Evolutionary conservation across 495 filamentous ascomycete genomes (phyloP), one percentile per base, ranked within the genome.

Genomic region (Endocarpon pusillum): DNA sequence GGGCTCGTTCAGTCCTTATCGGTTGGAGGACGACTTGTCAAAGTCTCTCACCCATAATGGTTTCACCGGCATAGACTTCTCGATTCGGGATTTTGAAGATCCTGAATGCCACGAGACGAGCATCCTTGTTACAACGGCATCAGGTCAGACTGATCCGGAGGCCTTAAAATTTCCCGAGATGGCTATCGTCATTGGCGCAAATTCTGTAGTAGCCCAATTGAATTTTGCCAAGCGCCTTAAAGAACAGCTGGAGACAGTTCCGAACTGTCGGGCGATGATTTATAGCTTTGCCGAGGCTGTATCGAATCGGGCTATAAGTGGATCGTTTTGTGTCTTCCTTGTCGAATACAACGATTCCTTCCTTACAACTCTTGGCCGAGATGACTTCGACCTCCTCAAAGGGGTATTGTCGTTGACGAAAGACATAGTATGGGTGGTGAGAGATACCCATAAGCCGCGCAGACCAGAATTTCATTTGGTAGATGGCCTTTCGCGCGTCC

Each of bases 61-160:
- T 2, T 72, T 73, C 27, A 59, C 59, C 1, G 61, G 63, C 1
- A 42, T 62, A 22, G 67, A 73, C 16, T 38, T 31, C 12, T 7
- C 7, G 7, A n/a, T 31, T 5, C 28, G 12, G 5, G 28, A 31
- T 14, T 5, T 15, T 17, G 12, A 5, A 7, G 28, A 31, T 14
- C 12, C 14, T n/a, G 19, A 31, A 17, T n/a, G 19, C 19, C 28
- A 31, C 51, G 36, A 42, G 50, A 0, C 48, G 52, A 29, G 31
- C 52, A 11, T 33, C 46, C 1, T 32, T 47, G 27, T 33, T 53
- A 3, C 38, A 27, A 7, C 37, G 50, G 34, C 45, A 37, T 27
- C 38, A 12, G 27, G 41, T 23, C 17, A 32, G 3, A 20, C 19
- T 2, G 14, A 19, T 19, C 33, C 33, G 21, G 11, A 5, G 5